Conservation (phyloP, 2,329 filamentous ascomycete species). For the Orbilia quercus region DNA sequence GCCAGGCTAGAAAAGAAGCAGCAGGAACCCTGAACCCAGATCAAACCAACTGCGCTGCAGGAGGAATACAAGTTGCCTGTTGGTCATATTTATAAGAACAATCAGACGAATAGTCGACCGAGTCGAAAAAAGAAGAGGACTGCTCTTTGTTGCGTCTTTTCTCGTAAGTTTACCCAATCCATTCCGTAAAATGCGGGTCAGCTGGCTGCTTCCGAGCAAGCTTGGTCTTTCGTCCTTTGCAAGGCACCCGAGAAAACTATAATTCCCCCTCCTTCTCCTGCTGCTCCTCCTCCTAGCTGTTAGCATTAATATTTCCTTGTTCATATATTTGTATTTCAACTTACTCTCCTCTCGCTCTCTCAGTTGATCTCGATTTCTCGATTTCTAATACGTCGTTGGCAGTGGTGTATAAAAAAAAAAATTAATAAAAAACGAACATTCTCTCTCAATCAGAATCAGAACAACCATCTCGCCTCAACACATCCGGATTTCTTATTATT, state of each 20-base stretch:
- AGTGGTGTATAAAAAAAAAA: no score
- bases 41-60: constrained; percentile 3
- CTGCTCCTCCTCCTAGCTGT: constrained; percentile 1
- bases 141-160: constrained; percentile 29
- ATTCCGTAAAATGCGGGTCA: constrained; percentile 55
- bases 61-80: constrained; percentile 1
- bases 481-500: no score
- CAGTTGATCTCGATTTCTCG: background rate
- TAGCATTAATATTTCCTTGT: no score
- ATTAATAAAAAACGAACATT: no score
- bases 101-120: constrained; percentile 34
- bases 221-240: no score
- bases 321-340: constrained; percentile 11
- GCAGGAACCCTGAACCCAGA: constrained; percentile 17
- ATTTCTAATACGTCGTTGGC: no score
- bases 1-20: no score
- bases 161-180: constrained; percentile 54
- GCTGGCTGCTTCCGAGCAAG: constrained; percentile 38
- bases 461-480: background rate
- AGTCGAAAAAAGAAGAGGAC: background rate
- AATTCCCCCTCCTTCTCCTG: constrained; percentile 23
- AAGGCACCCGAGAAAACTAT: constrained; percentile 27
- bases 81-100: constrained; percentile 17
- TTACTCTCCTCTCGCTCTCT: background rate
- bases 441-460: no score